These are phyloP conservation scores for Epichloe sibirici DNA, from an alignment of 2,329 filamentous ascomycete genomes.

Conservation along the genomic window DNA sequence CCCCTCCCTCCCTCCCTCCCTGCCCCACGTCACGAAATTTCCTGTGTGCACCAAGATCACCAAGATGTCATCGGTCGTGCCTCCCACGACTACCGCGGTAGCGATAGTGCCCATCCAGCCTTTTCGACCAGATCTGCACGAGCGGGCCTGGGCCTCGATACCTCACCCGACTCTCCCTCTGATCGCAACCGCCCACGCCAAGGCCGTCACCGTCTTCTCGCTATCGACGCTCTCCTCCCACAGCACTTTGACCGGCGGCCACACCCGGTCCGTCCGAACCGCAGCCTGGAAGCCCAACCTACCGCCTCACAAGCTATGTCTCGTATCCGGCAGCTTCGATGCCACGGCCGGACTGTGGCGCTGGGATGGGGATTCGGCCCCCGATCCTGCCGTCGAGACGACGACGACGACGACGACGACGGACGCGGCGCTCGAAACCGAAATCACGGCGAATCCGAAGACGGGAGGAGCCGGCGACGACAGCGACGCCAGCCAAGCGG, in stretches of 20 bases:
- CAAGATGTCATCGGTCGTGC: constrained; percentile 2
- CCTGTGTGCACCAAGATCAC: constrained; percentile 4
- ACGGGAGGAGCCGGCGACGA: constrained; percentile 6
- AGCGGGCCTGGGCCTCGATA: constrained; percentile 74
- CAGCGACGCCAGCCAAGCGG: constrained; percentile 4
- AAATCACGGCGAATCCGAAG: constrained; percentile 19
- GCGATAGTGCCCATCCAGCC: constrained; percentile 28
- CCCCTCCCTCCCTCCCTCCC: no score
- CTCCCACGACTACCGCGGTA: background rate
- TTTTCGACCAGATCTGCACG: constrained; percentile 44
- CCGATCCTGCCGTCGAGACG: constrained; percentile 13
- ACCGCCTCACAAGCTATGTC: constrained; percentile 51
- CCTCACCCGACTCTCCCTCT: constrained; percentile 82
- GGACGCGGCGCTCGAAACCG: constrained; percentile 26
- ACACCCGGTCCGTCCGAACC: constrained; percentile 78
- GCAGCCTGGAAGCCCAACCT: constrained; percentile 76
- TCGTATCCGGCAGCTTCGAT: constrained; percentile 91
- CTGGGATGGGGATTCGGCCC: constrained; percentile 39
- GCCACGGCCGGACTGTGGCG: constrained; percentile 79
- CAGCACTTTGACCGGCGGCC: constrained; percentile 71
- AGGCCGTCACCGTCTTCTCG: constrained; percentile 81
- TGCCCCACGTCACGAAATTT: no score
- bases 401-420: background rate
- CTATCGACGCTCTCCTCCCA: constrained; percentile 69
- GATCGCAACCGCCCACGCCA: constrained; percentile 78